Conservation (phyloP, 371 early-diverging fungal genomes). For the Saksenaea oblongispora region DNA sequence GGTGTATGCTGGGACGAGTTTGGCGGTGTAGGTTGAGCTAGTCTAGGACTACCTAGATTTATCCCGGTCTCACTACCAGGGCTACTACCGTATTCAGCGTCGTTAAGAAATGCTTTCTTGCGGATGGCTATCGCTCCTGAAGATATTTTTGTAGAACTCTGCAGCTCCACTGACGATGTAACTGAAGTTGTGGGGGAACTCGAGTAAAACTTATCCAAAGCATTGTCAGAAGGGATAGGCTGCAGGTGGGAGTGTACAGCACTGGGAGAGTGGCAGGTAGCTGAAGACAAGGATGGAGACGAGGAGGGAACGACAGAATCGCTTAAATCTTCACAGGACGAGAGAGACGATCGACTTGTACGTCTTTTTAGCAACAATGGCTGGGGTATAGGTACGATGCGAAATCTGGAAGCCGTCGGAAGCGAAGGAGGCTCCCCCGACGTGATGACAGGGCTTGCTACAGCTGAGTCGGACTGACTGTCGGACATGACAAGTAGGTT, state of each 20-base stretch:
- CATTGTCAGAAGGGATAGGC: background rate
- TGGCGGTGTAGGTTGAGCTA: slow-evolving; percentile 2
- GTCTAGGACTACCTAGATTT: background rate
- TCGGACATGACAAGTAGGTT: background rate
- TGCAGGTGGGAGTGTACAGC: background rate
- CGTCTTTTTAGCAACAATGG: slow-evolving; percentile 40
- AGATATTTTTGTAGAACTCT: background rate
- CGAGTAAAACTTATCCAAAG: background rate
- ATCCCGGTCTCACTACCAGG: slow-evolving; percentile 8
- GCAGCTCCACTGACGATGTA: background rate
- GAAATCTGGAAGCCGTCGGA: slow-evolving; percentile 17
- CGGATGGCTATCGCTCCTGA: background rate
- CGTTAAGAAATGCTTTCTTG: slow-evolving; percentile 17
- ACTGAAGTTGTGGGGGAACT: slow-evolving; percentile 9
- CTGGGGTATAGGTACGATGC: slow-evolving; percentile 46
- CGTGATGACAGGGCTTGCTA: background rate
- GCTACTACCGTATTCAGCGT: slow-evolving; percentile 24
- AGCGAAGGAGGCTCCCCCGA: slow-evolving; percentile 2
- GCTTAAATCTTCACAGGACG: slow-evolving; percentile 24
- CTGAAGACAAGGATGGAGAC: slow-evolving; percentile 6
- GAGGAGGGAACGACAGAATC: slow-evolving; percentile 1
- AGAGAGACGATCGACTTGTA: slow-evolving; percentile 35
- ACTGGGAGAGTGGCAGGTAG: background rate
- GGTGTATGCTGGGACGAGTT: slow-evolving; percentile 7
- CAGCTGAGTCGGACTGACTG: background rate